phyloP scores from a whole-genome alignment of 305 asterid genomes.

The Fraxinus angustifolia region DNA sequence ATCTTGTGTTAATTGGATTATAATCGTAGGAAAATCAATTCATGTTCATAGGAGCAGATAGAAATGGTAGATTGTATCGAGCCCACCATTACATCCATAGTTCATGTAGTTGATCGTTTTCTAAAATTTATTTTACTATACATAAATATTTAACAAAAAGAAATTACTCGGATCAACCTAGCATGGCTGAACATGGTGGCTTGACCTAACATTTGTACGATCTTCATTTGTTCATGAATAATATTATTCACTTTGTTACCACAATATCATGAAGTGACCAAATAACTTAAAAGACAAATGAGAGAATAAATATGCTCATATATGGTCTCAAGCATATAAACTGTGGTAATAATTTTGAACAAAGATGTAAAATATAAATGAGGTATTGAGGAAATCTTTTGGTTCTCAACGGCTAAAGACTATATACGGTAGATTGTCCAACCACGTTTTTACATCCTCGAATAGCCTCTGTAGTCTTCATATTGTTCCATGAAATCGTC shows the following conservation, averaged over 20 bases:
- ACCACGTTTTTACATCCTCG: constrained; percentile 58
- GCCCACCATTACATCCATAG: not conserved
- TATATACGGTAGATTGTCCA: constrained; percentile 17
- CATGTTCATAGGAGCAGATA: not conserved
- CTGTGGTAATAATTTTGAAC: not conserved
- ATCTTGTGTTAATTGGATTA: not conserved
- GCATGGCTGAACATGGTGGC: too few relatives aligned
- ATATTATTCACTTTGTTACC: not conserved
- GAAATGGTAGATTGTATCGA: not conserved
- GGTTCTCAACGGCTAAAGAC: constrained; percentile 1
- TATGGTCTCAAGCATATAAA: not conserved
- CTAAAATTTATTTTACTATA: too few relatives aligned
- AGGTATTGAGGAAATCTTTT: constrained; percentile 26
- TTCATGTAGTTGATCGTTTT: too few relatives aligned
- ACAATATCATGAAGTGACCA: not conserved
- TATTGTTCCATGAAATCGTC: constrained; percentile 92
- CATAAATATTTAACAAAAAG: too few relatives aligned
- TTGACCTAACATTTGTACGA: not conserved
- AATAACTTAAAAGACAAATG: not conserved
- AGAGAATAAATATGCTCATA: not conserved
- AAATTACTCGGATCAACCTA: too few relatives aligned
- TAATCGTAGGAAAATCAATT: not conserved
- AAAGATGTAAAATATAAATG: constrained; percentile 12
- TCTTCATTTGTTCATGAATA: not conserved
- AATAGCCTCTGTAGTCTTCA: constrained; percentile 80